Evolutionary conservation across 2,329 filamentous ascomycete genomes (phyloP).

Genomic region (Thelonectria blattea): DNA sequence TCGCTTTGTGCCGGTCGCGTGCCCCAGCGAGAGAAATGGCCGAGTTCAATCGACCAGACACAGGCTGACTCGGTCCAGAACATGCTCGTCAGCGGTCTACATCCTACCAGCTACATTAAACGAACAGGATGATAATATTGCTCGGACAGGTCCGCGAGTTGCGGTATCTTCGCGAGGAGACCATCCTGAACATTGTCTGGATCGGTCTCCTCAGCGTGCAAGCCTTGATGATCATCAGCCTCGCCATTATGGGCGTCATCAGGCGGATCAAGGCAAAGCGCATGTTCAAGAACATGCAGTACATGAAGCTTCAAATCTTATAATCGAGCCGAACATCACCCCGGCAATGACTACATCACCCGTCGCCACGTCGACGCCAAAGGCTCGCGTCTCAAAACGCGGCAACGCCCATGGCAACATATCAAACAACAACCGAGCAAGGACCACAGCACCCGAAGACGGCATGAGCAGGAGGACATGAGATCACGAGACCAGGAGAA

Average conservation of each 20-base stretch:
- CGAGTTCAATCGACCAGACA: background rate
- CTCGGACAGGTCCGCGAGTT: constrained; percentile 19
- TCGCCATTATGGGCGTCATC: constrained; percentile 42
- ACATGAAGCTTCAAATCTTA: constrained; percentile 8
- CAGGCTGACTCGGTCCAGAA: constrained; percentile 23
- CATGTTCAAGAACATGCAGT: constrained; percentile 20
- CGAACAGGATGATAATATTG: constrained; percentile 19
- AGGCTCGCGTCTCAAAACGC: background rate
- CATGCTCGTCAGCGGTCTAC: constrained; percentile 33
- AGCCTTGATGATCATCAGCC: constrained; percentile 51
- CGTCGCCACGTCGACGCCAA: background rate
- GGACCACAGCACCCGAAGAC: background rate
- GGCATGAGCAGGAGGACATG: background rate
- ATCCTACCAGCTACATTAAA: constrained; percentile 19
- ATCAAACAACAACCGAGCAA: background rate
- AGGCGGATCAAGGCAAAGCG: constrained; percentile 35
- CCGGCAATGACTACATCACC: background rate
- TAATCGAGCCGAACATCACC: background rate
- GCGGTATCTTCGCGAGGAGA: constrained; percentile 37
- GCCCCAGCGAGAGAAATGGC: background rate
- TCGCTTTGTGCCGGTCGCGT: constrained; percentile 3
- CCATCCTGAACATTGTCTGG: constrained; percentile 54
- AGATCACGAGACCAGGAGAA: too few species aligned
- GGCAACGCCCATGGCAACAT: background rate
- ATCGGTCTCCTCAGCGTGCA: constrained; percentile 54